Evolutionary conservation across 2,329 filamentous ascomycete species (phyloP).

Genomic region (Verticillium zaregamsianum): DNA sequence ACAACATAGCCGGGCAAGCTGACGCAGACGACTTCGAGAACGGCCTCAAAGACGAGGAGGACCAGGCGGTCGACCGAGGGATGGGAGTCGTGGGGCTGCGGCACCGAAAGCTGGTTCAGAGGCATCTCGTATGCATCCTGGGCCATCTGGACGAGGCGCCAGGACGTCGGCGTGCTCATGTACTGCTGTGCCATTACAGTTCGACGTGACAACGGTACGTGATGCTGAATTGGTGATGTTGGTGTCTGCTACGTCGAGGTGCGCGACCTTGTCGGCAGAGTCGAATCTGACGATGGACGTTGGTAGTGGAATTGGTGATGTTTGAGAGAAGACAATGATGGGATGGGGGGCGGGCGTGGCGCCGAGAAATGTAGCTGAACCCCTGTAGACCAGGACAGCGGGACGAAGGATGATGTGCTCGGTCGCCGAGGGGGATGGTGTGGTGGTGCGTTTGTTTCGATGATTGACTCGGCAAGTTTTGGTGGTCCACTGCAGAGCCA

Average conservation of each 20-base stretch:
- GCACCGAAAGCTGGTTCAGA: conserved; percentile 32
- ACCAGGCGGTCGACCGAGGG: conserved; percentile 66
- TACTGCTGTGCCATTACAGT: conserved; percentile 17
- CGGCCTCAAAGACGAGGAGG: conserved; percentile 88
- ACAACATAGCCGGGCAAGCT: conserved; percentile 92
- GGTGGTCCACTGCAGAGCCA: not conserved
- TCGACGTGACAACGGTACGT: not conserved
- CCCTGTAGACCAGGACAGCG: not conserved
- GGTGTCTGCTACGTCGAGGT: not conserved
- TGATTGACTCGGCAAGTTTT: not conserved
- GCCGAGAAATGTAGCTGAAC: not conserved
- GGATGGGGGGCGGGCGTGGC: not conserved
- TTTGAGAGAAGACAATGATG: not conserved
- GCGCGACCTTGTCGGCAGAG: not conserved
- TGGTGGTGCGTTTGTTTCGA: not conserved
- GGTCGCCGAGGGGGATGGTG: not conserved
- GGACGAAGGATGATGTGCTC: not conserved
- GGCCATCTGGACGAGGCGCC: conserved; percentile 34
- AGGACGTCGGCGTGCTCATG: conserved; percentile 39
- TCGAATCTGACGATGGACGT: not conserved
- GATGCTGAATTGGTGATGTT: not conserved
- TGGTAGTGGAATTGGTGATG: not conserved
- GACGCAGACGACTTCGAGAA: conserved; percentile 92
- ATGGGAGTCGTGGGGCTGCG: conserved; percentile 46
- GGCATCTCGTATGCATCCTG: conserved; percentile 36